Evolutionary conservation across 1,284 basidiomycete species (phyloP).

Genomic region (Papiliotrema flavescens): DNA sequence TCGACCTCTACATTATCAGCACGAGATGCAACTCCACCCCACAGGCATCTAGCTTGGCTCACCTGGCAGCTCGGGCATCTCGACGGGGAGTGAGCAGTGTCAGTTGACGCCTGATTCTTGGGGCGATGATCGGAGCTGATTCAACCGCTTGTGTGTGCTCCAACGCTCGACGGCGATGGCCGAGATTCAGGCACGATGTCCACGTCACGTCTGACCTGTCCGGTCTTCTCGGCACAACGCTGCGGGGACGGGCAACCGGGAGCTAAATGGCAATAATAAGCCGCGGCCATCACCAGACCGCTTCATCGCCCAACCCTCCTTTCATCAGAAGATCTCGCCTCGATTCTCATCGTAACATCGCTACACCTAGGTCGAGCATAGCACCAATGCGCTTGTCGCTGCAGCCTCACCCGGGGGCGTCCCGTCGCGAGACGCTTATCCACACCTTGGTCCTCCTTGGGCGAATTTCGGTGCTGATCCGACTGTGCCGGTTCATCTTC

Average conservation of each 20-base stretch:
- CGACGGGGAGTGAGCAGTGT: no score
- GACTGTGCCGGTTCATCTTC: slow-evolving; percentile 19
- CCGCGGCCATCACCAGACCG: no score
- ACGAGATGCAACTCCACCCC: background rate
- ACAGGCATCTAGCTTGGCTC: slow-evolving; percentile 11
- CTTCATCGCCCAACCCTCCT: no score
- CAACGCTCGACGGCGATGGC: no score
- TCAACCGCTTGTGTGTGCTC: no score
- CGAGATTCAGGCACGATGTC: no score
- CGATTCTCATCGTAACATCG: background rate
- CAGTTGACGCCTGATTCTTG: background rate
- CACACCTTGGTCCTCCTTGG: slow-evolving; percentile 17
- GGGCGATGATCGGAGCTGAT: no score
- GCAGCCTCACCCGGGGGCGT: background rate
- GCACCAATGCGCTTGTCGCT: no score
- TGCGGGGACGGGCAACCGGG: background rate
- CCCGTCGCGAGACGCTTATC: background rate
- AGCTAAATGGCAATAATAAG: no score
- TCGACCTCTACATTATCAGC: slow-evolving; percentile 59
- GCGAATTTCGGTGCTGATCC: slow-evolving; percentile 16
- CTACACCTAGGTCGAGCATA: background rate
- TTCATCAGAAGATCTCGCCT: no score
- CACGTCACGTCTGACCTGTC: no score
- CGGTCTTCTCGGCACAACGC: background rate
- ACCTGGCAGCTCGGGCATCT: slow-evolving; percentile 68